Conservation (phyloP, 768 basidiomycete genomes). For the Lactarius trivialis region DNA sequence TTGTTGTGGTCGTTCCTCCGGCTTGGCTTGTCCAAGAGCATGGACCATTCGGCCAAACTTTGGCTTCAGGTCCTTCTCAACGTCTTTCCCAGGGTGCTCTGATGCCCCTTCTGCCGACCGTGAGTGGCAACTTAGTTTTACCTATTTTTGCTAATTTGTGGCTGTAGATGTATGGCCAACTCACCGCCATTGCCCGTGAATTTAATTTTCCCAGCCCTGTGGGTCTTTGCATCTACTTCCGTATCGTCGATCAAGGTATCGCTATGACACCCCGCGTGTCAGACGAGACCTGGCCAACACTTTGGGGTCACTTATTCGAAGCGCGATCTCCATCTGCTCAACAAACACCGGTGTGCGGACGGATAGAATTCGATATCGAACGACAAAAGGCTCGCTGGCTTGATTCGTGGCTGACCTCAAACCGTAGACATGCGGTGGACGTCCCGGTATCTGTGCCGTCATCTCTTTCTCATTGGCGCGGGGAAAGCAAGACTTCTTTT, state of each 20-base stretch:
- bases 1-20: conserved; percentile 66
- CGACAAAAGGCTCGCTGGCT: conserved; percentile 71
- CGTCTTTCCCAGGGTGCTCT: conserved; percentile 62
- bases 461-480: conserved; percentile 46
- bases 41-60: conserved; percentile 50
- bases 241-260: conserved; percentile 49
- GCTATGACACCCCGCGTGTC: conserved; percentile 64
- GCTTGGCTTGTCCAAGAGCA: conserved; percentile 50
- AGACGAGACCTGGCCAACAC: conserved; percentile 67
- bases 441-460: conserved; percentile 37
- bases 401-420: conserved; percentile 55
- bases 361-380: conserved; percentile 86
- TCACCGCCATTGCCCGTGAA: conserved; percentile 73
- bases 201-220: conserved; percentile 72
- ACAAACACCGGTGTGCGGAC: conserved; percentile 61
- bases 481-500: conserved; percentile 45
- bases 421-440: conserved; percentile 38
- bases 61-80: conserved; percentile 51
- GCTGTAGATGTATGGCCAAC: conserved; percentile 64
- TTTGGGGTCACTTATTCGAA: conserved; percentile 62
- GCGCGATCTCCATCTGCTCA: conserved; percentile 31
- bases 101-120: conserved; percentile 72
- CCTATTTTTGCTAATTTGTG: conserved; percentile 6
- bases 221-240: conserved; percentile 76
- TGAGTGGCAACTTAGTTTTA: conserved; percentile 30